Evolutionary conservation across 768 basidiomycete species (phyloP).

Genomic region (Suillus brevipes): DNA sequence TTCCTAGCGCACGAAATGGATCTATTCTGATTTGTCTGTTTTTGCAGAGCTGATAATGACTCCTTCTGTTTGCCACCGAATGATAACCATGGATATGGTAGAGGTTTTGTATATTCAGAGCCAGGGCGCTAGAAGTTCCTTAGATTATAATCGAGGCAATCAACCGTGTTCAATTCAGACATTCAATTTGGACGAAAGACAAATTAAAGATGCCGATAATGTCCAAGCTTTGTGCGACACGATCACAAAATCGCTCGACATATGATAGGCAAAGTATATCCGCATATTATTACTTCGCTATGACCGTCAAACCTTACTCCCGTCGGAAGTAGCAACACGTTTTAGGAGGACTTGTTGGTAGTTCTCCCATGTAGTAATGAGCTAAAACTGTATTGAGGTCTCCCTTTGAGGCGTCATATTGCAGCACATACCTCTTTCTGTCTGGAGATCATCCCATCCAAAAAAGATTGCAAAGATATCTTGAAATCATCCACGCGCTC

Average conservation of each 20-base stretch:
- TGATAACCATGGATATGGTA: neutral
- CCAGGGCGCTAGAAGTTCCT: neutral
- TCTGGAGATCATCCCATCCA: constrained; percentile 82
- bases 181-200: neutral
- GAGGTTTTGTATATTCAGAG: neutral
- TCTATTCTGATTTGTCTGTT: neutral
- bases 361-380: constrained; percentile 78
- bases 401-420: neutral
- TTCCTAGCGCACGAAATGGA: neutral
- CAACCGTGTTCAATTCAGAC: neutral
- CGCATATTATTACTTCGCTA: neutral
- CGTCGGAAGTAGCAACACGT: constrained; percentile 27
- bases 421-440: constrained; percentile 69
- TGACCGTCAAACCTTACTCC: neutral
- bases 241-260: neutral
- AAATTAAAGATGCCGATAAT: neutral
- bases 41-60: neutral
- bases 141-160: neutral
- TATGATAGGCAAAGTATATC: neutral
- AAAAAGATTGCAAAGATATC: constrained; percentile 72
- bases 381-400: constrained; percentile 36
- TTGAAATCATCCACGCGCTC: constrained; percentile 96
- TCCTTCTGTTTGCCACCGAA: neutral
- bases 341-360: constrained; percentile 76
- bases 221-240: neutral